Evolutionary conservation across 169 alveolate species (phyloP).

Genomic region (Perkinsus marinus): DNA sequence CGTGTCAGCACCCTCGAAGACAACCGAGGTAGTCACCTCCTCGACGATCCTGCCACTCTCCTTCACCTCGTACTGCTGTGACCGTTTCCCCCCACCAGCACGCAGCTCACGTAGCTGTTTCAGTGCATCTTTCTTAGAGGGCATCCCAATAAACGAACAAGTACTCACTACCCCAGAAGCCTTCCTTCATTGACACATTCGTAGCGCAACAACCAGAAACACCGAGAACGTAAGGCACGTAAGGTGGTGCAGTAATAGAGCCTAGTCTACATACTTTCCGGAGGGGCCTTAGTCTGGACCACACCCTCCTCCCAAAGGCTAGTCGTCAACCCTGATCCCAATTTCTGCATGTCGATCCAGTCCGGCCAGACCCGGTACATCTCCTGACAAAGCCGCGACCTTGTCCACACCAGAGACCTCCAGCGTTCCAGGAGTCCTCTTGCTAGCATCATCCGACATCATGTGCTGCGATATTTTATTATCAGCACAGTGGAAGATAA

Average conservation of each 20-base stretch:
- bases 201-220: background rate
- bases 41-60: conserved; percentile 1
- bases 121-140: conserved; percentile 8
- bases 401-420: background rate
- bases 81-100: conserved; percentile 18
- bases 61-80: conserved; percentile 27
- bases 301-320: background rate
- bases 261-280: background rate
- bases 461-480: background rate
- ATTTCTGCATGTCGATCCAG: background rate
- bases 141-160: background rate
- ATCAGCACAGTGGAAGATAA: background rate
- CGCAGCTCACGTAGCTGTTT: conserved; percentile 13
- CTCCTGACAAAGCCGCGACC: background rate
- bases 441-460: background rate
- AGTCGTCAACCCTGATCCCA: background rate
- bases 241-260: background rate
- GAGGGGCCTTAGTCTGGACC: background rate
- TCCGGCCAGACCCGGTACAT: background rate
- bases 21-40: conserved; percentile 7
- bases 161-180: background rate
- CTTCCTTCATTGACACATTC: background rate
- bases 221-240: background rate
- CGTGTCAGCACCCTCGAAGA: background rate
- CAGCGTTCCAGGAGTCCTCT: background rate